These are phyloP conservation scores for Kingdonia uniflora DNA, from an alignment of 164 flowering plant species.

Conservation along the genomic window DNA sequence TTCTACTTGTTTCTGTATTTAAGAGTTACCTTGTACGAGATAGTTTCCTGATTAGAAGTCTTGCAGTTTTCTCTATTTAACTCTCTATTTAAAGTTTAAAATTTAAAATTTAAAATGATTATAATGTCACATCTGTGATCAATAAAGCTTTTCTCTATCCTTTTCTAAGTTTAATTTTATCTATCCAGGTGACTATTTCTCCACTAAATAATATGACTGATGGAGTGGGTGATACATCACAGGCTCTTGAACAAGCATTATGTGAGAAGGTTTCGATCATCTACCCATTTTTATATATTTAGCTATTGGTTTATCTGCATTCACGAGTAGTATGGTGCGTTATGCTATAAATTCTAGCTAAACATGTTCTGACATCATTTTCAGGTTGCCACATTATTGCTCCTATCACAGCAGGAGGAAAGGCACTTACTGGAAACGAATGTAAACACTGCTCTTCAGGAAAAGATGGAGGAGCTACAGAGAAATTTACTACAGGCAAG, in stretches of 20 bases:
- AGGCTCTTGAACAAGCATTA: slow-evolving; percentile 70
- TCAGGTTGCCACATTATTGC: slow-evolving; percentile 74
- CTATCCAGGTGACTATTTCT: slow-evolving; percentile 23
- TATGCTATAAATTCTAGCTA: neutral
- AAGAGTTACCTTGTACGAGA: no score
- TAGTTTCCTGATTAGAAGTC: no score
- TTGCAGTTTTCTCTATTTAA: no score
- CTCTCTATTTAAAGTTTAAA: no score
- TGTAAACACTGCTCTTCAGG: slow-evolving; percentile 65
- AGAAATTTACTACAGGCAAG: slow-evolving; percentile 73
- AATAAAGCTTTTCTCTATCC: neutral
- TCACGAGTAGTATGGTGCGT: no score
- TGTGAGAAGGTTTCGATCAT: slow-evolving; percentile 69
- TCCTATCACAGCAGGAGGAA: slow-evolving; percentile 93
- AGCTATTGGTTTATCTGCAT: neutral
- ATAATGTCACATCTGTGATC: neutral
- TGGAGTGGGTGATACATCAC: slow-evolving; percentile 33
- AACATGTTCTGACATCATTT: neutral
- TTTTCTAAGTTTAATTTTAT: neutral
- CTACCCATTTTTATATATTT: slow-evolving; percentile 2
- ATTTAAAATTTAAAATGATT: neutral
- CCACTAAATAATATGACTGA: slow-evolving; percentile 9
- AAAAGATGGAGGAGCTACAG: slow-evolving; percentile 78
- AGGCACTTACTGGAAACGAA: slow-evolving; percentile 77
- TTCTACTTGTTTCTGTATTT: no score